These are phyloP conservation scores for Tetradesmus obliquus DNA, from an alignment of 139 green algal species.

Conservation along the genomic window DNA sequence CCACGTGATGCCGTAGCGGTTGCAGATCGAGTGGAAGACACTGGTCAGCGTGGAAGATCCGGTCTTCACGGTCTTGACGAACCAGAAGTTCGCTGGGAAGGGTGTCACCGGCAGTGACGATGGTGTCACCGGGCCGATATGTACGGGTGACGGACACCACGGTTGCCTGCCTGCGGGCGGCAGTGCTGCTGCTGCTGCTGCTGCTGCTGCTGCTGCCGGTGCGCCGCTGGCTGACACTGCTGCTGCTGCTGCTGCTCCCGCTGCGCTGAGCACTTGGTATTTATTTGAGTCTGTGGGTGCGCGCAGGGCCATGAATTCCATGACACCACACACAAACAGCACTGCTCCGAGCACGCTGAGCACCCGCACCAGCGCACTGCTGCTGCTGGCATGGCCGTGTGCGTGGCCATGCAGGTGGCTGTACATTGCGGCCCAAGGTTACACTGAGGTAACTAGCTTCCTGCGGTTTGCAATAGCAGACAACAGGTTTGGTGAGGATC, in stretches of 20 bases:
- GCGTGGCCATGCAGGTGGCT: neutral
- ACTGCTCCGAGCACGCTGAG: neutral
- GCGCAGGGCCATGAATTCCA: neutral
- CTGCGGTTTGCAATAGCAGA: no score
- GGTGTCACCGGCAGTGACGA: neutral
- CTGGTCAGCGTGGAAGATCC: constrained; percentile 1
- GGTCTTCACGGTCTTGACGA: constrained; percentile 32
- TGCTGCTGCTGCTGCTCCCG: neutral
- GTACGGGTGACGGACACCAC: neutral
- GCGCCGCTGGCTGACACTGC: neutral
- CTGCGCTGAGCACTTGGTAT: neutral
- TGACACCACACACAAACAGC: neutral
- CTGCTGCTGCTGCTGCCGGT: neutral
- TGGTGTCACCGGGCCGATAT: neutral
- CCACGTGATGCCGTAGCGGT: constrained; percentile 15
- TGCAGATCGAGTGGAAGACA: neutral
- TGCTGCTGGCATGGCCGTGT: neutral
- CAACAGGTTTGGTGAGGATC: no score
- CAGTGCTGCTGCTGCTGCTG: neutral
- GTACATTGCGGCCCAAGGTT: neutral
- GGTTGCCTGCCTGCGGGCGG: neutral
- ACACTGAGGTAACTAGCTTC: no score
- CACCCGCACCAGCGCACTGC: neutral
- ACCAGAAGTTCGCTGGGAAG: constrained; percentile 28
- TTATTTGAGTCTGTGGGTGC: neutral